These are phyloP conservation scores for Schizochytrium sp. DNA, from an alignment of 108 stramenopile genomes.

Conservation along the genomic window DNA sequence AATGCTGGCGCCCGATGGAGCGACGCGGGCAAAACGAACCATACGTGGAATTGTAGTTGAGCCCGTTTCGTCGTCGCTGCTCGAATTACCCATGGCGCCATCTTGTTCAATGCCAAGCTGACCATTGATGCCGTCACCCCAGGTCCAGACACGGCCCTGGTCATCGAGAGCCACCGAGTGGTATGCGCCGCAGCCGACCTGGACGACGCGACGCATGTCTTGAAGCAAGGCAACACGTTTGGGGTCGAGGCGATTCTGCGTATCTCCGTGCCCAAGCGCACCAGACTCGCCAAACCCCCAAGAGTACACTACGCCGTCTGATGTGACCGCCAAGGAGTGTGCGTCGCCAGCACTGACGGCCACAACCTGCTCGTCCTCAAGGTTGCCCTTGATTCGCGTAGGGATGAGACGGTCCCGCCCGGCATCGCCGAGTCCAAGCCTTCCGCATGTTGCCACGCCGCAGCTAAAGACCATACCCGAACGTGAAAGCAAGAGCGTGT, in stretches of 20 bases:
- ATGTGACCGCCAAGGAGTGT: background rate
- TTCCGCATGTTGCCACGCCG: background rate
- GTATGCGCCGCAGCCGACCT: background rate
- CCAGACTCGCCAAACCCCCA: constrained; percentile 21
- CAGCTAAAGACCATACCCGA: background rate
- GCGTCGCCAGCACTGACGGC: constrained; percentile 9
- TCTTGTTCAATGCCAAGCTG: background rate
- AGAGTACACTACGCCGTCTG: background rate
- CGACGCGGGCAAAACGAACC: background rate
- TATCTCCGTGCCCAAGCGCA: constrained; percentile 16
- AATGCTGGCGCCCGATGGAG: background rate
- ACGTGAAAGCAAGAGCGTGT: background rate
- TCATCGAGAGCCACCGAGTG: background rate
- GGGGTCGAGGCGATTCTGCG: background rate
- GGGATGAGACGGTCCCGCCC: background rate
- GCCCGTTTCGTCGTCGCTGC: background rate
- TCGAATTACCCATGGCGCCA: background rate
- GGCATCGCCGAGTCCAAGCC: constrained; percentile 14
- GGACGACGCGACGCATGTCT: background rate
- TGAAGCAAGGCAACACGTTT: background rate
- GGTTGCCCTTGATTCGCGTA: background rate
- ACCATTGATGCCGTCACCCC: background rate
- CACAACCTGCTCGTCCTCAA: constrained; percentile 7
- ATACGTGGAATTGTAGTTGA: background rate
- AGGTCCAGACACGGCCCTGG: background rate